phyloP scores from a whole-genome alignment of 306 rosid genomes.

The Trifolium subterraneum region DNA sequence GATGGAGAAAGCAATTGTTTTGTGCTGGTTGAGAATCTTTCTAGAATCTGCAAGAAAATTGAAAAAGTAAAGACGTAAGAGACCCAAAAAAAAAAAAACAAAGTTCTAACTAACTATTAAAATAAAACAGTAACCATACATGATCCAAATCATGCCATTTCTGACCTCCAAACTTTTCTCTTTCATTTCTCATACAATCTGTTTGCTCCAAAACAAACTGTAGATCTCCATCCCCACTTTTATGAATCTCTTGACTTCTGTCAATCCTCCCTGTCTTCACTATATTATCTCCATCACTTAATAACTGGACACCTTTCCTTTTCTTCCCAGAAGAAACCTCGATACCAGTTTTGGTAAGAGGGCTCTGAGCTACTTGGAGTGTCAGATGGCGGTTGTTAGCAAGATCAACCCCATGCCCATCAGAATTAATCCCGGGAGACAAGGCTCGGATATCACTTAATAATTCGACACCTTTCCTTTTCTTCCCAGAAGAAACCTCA shows the following conservation, averaged over 20 bases:
- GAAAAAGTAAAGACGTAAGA: conserved; percentile 23
- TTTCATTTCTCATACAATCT: conserved; percentile 40
- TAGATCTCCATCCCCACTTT: conserved; percentile 44
- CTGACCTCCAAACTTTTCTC: conserved; percentile 51
- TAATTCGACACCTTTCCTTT: conserved; percentile 55
- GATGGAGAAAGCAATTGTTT: conserved; percentile 66
- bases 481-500: conserved; percentile 57
- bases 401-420: conserved; percentile 31
- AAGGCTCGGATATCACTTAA: conserved; percentile 41
- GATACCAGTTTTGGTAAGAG: conserved; percentile 38
- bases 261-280: conserved; percentile 44
- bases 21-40: conserved; percentile 54
- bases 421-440: conserved; percentile 47
- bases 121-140: conserved; percentile 57
- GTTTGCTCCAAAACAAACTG: conserved; percentile 43
- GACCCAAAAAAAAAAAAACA: conserved; percentile 32
- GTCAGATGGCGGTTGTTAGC: conserved; percentile 40
- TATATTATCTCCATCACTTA: conserved; percentile 45
- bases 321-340: conserved; percentile 61
- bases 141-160: conserved; percentile 57
- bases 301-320: conserved; percentile 53
- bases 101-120: conserved; percentile 29
- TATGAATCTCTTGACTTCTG: conserved; percentile 49
- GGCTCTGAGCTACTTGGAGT: conserved; percentile 46
- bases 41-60: conserved; percentile 63